Evolutionary conservation across 495 filamentous ascomycete species (phyloP).

Genomic region (Haplographium delicatum): DNA sequence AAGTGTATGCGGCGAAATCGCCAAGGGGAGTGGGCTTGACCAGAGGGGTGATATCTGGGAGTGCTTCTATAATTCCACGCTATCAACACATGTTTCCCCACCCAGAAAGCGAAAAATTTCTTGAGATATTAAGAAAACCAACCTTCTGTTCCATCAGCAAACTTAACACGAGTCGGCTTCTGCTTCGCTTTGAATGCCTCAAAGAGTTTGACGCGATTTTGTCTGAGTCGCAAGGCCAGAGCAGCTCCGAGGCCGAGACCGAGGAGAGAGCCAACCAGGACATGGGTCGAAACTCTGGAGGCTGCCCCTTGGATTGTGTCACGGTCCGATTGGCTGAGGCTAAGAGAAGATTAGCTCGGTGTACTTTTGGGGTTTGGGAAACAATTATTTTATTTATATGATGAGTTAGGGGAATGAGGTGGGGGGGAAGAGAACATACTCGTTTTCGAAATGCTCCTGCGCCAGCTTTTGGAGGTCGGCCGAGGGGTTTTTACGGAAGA

Average conservation of each 20-base stretch:
- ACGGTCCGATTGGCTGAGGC: constrained; percentile 52
- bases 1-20: constrained; percentile 57
- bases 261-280: constrained; percentile 51
- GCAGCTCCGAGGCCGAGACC: constrained; percentile 56
- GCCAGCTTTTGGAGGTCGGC: constrained; percentile 53
- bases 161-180: constrained; percentile 56
- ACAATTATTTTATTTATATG: background rate
- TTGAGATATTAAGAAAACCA: constrained; percentile 6
- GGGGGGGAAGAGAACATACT: constrained; percentile 21
- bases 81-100: background rate
- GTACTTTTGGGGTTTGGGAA: no score
- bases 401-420: background rate
- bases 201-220: constrained; percentile 50
- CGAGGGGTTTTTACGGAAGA: constrained; percentile 47
- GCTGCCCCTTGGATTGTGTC: constrained; percentile 51
- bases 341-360: no score
- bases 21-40: constrained; percentile 52
- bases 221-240: constrained; percentile 51
- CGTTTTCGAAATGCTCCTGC: constrained; percentile 58
- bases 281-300: constrained; percentile 43
- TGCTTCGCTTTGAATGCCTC: constrained; percentile 52
- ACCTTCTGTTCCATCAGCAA: constrained; percentile 56
- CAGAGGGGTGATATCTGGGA: constrained; percentile 55
- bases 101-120: background rate
- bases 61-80: constrained; percentile 42